Conservation (phyloP, 1,284 basidiomycete species). For the Leccinum olivaceoglutinosum region DNA sequence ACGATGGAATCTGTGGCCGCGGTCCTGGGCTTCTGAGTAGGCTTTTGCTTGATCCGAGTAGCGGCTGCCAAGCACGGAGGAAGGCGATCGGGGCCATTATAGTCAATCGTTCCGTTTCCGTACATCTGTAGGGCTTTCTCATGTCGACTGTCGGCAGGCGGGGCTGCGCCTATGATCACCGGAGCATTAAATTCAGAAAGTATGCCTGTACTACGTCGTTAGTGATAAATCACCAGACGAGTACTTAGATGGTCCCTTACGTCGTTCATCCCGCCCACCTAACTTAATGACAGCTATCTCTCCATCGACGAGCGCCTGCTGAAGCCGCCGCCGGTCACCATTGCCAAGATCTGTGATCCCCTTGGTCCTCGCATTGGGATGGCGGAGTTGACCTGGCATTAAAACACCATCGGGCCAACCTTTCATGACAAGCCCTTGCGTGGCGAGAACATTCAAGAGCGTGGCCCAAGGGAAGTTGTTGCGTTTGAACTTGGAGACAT, state of each 20-base stretch:
- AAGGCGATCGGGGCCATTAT: not conserved
- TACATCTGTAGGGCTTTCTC: conserved; percentile 7
- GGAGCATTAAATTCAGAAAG: not conserved
- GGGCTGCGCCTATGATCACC: conserved; percentile 1
- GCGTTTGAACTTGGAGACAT: not conserved
- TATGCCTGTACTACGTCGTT: not conserved
- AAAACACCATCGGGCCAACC: conserved; percentile 1
- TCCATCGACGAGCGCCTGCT: not conserved
- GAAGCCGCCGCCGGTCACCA: not conserved
- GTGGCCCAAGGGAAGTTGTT: conserved; percentile 1
- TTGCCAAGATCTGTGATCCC: conserved; percentile 4
- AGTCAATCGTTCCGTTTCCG: not conserved
- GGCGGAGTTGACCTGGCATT: conserved; percentile 3
- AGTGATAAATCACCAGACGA: not conserved
- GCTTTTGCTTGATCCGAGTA: conserved; percentile 2
- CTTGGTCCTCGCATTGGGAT: not conserved
- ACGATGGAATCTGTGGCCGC: not conserved
- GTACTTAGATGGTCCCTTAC: not conserved
- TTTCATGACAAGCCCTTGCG: conserved; percentile 3
- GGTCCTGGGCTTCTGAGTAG: not conserved
- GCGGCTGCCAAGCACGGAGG: not conserved
- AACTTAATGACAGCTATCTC: not conserved
- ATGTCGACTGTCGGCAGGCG: not conserved
- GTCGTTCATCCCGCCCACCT: not conserved
- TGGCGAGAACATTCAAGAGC: not conserved